These are phyloP conservation scores for Xylaria sp. DNA, from an alignment of 2,329 filamentous ascomycete species.

Conservation along the genomic window DNA sequence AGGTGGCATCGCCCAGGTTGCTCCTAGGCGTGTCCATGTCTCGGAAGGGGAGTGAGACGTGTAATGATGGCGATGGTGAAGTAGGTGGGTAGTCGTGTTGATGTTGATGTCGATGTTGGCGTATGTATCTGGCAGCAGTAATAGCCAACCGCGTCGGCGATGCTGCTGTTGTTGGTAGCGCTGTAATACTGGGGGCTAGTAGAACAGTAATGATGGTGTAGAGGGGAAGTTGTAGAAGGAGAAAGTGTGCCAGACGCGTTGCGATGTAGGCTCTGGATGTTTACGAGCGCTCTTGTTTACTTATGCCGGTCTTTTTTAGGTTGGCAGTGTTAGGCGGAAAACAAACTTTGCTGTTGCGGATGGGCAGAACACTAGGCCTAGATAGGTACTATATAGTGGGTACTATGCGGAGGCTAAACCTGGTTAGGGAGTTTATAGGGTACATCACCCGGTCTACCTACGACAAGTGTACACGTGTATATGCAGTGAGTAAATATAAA, in stretches of 20 bases:
- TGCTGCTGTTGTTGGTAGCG: not conserved
- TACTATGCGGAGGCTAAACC: no score
- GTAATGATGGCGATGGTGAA: conserved; percentile 2
- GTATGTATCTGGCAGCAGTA: not conserved
- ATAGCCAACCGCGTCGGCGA: not conserved
- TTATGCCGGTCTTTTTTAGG: not conserved
- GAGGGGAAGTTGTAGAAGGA: not conserved
- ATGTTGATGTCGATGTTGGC: not conserved
- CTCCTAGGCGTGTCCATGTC: conserved; percentile 77
- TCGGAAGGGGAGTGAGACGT: conserved; percentile 12
- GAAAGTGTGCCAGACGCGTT: not conserved
- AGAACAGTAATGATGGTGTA: not conserved
- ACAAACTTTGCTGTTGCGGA: no score
- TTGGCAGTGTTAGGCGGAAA: not conserved
- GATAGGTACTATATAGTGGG: no score
- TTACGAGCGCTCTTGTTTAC: not conserved
- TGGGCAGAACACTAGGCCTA: no score
- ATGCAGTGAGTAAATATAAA: no score
- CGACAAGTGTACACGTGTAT: no score
- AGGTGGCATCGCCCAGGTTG: conserved; percentile 77
- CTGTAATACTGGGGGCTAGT: not conserved
- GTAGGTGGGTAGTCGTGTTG: not conserved
- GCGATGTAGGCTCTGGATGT: not conserved
- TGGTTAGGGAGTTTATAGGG: no score
- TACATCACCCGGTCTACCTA: no score